A percentile compares a stretch with the other conserved stretches of the same genome.
These are phyloP conservation scores for Entamoeba histolytica DNA, from an alignment of 208 protist species.

Conservation along the genomic window DNA sequence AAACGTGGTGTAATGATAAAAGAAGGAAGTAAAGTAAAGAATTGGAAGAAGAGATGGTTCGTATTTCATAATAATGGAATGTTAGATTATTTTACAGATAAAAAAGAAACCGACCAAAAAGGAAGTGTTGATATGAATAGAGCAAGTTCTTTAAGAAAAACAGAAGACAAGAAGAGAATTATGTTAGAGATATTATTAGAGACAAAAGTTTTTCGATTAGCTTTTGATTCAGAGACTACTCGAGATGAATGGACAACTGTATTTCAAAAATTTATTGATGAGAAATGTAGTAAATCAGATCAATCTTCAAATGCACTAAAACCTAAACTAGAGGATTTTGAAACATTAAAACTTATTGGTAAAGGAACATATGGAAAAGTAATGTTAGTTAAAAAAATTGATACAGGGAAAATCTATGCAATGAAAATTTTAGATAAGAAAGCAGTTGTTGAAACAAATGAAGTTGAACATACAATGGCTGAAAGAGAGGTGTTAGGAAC, in stretches of 20 bases:
- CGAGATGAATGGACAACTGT: not conserved
- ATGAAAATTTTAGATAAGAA: slow-evolving; percentile 48
- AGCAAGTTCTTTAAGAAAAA: not conserved
- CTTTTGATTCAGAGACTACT: not conserved
- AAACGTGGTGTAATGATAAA: not conserved
- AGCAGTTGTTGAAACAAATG: slow-evolving; percentile 27
- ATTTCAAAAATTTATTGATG: not conserved
- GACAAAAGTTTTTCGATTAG: not conserved
- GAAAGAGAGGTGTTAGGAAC: slow-evolving; percentile 25
- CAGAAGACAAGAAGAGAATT: not conserved
- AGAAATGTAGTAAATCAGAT: not conserved
- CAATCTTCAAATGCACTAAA: not conserved
- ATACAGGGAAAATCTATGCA: slow-evolving; percentile 37
- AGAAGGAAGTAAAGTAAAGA: not conserved
- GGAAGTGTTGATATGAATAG: not conserved
- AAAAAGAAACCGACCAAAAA: not conserved
- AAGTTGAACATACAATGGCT: slow-evolving; percentile 28
- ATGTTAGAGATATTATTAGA: not conserved
- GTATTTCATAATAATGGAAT: too few species aligned
- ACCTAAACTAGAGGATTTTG: not conserved
- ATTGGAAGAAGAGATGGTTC: not conserved
- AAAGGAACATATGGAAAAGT: slow-evolving; percentile 28
- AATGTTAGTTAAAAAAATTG: slow-evolving; percentile 39
- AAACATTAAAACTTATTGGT: not conserved
- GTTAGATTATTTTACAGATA: not conserved